Evolutionary conservation across 352 stramenopile species (phyloP).

Genomic region (Phytophthora pluvialis): DNA sequence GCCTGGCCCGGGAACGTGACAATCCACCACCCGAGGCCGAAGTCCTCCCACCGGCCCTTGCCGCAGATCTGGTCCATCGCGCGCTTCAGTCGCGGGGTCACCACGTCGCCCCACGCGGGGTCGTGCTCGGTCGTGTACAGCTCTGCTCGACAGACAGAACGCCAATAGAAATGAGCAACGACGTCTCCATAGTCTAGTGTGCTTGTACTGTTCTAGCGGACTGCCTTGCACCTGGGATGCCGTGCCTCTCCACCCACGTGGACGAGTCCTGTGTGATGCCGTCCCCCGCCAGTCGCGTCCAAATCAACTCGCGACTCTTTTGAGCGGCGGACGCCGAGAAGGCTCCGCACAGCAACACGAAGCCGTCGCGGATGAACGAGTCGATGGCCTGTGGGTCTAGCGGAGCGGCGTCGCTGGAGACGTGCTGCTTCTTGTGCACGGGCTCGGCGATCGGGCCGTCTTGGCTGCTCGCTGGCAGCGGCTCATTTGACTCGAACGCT

Average conservation of each 20-base stretch:
- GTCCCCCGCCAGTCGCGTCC: slow-evolving; percentile 43
- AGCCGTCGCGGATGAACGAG: slow-evolving; percentile 72
- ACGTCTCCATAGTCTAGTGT: not conserved
- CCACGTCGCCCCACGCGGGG: slow-evolving; percentile 49
- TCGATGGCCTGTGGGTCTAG: slow-evolving; percentile 43
- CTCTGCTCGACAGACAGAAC: slow-evolving; percentile 34
- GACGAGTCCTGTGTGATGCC: slow-evolving; percentile 45
- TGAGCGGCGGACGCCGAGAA: slow-evolving; percentile 54
- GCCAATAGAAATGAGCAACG: slow-evolving; percentile 4
- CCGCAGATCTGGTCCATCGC: slow-evolving; percentile 68
- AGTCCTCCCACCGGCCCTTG: slow-evolving; percentile 57
- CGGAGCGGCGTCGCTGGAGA: slow-evolving; percentile 18
- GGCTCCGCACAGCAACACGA: slow-evolving; percentile 62
- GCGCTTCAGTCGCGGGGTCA: slow-evolving; percentile 49
- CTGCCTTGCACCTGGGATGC: slow-evolving; percentile 47
- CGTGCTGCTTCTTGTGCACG: slow-evolving; percentile 30
- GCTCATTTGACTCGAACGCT: not conserved
- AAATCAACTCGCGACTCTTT: slow-evolving; percentile 56
- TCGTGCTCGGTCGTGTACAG: slow-evolving; percentile 52
- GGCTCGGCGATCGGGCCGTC: not conserved
- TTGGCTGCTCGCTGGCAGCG: not conserved
- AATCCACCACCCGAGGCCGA: slow-evolving; percentile 88
- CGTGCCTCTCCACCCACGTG: slow-evolving; percentile 67
- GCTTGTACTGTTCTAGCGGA: not conserved
- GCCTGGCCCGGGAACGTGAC: slow-evolving; percentile 72